Conservation (phyloP, 148 eudicot species). For the Chenopodium suecicum region DNA sequence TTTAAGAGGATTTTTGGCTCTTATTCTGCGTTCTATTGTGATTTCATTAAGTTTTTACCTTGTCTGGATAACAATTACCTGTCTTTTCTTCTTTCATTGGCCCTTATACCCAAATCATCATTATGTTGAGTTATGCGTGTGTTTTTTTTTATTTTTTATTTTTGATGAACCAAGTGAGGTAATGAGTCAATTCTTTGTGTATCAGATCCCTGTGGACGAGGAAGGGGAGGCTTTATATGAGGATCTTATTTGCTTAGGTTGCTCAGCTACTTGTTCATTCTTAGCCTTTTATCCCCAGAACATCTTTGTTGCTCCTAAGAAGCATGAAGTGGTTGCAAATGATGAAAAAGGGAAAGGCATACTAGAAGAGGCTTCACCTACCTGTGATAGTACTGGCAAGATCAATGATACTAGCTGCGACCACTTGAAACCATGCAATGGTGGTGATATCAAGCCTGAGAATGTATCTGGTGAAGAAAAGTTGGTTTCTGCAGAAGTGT, state of each 20-base stretch:
- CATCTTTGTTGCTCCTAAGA: conserved; percentile 49
- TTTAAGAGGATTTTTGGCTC: neutral
- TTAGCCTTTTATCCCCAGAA: conserved; percentile 63
- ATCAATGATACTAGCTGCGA: conserved; percentile 30
- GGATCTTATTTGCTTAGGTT: conserved; percentile 78
- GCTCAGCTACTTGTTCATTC: conserved; percentile 67
- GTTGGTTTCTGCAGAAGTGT: conserved; percentile 29
- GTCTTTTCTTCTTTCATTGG: neutral
- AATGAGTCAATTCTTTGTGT: neutral
- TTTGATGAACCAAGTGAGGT: conserved; percentile 3
- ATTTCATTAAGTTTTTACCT: neutral
- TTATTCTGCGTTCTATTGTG: neutral
- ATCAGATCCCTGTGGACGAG: conserved; percentile 85
- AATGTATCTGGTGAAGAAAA: conserved; percentile 27
- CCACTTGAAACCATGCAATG: conserved; percentile 18
- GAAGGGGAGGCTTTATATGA: conserved; percentile 84
- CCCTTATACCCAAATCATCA: neutral
- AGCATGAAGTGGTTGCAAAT: conserved; percentile 34
- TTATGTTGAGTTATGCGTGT: neutral
- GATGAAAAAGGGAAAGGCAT: conserved; percentile 53
- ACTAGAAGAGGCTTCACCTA: conserved; percentile 38
- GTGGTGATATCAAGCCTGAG: conserved; percentile 27
- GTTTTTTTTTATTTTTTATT: conserved; percentile 9
- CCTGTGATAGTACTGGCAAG: conserved; percentile 36
- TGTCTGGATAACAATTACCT: neutral